phyloP scores from a whole-genome alignment of 2,329 filamentous ascomycete species.

The Stenocarpella maydis region DNA sequence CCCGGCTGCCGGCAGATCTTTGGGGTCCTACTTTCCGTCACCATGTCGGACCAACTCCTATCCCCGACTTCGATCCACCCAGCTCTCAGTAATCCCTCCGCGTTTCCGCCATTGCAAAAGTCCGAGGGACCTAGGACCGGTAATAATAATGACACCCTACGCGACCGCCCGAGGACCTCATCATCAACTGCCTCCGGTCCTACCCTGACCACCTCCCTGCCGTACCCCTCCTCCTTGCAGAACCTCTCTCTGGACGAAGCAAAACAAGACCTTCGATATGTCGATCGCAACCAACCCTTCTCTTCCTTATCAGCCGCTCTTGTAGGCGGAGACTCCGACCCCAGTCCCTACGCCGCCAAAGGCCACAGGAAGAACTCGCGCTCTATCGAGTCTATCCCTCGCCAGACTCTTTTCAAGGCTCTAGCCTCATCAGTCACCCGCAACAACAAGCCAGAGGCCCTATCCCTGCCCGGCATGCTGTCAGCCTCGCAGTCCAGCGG shows the following conservation, averaged over 20 bases:
- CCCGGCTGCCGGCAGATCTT: conserved; percentile 17
- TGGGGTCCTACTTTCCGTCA: conserved; percentile 26
- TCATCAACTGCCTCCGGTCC: conserved; percentile 29
- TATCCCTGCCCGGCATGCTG: conserved; percentile 69
- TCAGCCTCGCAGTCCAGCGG: conserved; percentile 47
- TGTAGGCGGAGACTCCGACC: conserved; percentile 39
- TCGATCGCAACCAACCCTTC: conserved; percentile 33
- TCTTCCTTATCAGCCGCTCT: conserved; percentile 34
- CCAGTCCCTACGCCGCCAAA: conserved; percentile 39
- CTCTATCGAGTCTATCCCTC: conserved; percentile 74
- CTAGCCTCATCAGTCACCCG: conserved; percentile 70
- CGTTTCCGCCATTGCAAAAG: conserved; percentile 36
- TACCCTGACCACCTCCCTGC: conserved; percentile 35
- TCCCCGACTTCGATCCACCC: conserved; percentile 62
- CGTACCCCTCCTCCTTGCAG: conserved; percentile 26
- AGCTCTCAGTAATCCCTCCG: conserved; percentile 51
- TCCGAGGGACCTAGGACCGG: conserved; percentile 35
- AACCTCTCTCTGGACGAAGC: conserved; percentile 30
- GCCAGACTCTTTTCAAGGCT: conserved; percentile 85
- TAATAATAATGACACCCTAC: conserved; percentile 42
- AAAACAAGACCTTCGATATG: conserved; percentile 34
- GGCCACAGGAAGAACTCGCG: conserved; percentile 58
- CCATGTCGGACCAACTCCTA: conserved; percentile 49
- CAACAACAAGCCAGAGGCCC: conserved; percentile 68
- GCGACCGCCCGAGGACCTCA: conserved; percentile 40